Evolutionary conservation across 352 stramenopile species (phyloP).

Genomic region (Globisporangium spiculum): DNA sequence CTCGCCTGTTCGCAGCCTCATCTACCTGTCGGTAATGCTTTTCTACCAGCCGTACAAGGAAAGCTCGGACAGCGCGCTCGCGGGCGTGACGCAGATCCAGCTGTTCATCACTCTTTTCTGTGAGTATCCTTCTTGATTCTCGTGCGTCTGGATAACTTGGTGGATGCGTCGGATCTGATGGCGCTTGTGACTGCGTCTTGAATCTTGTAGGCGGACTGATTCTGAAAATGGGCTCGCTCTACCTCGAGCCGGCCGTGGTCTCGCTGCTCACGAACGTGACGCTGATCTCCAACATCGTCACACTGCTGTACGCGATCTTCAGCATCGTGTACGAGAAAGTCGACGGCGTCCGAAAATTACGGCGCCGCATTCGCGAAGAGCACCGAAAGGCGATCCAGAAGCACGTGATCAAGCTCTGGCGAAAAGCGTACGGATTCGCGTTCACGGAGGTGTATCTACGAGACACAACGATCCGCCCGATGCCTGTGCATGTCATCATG

Average conservation of each 20-base stretch:
- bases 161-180: background rate
- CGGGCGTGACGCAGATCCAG: slow-evolving; percentile 66
- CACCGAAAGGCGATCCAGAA: slow-evolving; percentile 41
- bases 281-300: slow-evolving; percentile 51
- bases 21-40: slow-evolving; percentile 75
- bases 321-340: slow-evolving; percentile 67
- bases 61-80: slow-evolving; percentile 56
- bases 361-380: slow-evolving; percentile 35
- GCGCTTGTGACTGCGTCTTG: too few species aligned
- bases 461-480: slow-evolving; percentile 36
- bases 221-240: slow-evolving; percentile 58
- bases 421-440: slow-evolving; percentile 48
- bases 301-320: slow-evolving; percentile 43
- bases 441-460: slow-evolving; percentile 59
- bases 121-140: slow-evolving; percentile 23
- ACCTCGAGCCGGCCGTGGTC: slow-evolving; percentile 42
- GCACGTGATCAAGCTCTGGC: slow-evolving; percentile 57
- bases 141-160: background rate
- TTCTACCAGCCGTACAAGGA: slow-evolving; percentile 72
- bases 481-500: slow-evolving; percentile 53
- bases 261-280: slow-evolving; percentile 48
- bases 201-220: slow-evolving; percentile 46
- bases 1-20: slow-evolving; percentile 31
- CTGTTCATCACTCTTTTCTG: slow-evolving; percentile 80
- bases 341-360: slow-evolving; percentile 23